Evolutionary conservation across 202 grass and related monocot species (phyloP).

Genomic region (Cymbopogon flexuosus): DNA sequence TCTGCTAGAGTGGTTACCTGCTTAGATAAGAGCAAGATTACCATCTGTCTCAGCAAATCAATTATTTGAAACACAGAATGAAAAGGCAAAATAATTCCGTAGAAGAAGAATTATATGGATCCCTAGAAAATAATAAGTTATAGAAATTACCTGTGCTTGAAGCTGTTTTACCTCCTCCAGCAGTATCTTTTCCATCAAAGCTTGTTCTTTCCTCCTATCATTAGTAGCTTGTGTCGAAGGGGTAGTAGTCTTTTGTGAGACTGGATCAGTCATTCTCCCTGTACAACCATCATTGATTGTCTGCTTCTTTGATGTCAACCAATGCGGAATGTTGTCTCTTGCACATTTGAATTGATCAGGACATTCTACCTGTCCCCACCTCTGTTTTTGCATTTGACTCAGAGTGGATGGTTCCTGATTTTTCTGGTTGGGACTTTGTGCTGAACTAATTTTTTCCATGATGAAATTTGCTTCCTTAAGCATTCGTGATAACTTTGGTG

Average conservation of each 20-base stretch:
- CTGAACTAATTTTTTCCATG: slow-evolving; percentile 42
- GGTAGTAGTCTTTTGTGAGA: slow-evolving; percentile 4
- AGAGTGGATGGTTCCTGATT: slow-evolving; percentile 16
- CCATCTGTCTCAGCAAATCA: not conserved
- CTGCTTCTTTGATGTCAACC: slow-evolving; percentile 36
- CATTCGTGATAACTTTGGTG: slow-evolving; percentile 66
- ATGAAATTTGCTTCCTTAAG: slow-evolving; percentile 67
- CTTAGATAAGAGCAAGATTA: slow-evolving; percentile 21
- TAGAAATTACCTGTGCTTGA: slow-evolving; percentile 56
- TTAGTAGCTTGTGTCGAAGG: slow-evolving; percentile 25
- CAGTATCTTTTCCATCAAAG: slow-evolving; percentile 60
- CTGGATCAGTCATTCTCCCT: slow-evolving; percentile 13
- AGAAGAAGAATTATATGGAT: not conserved
- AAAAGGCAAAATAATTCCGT: not conserved
- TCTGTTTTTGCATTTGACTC: slow-evolving; percentile 31
- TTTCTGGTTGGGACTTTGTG: slow-evolving; percentile 38
- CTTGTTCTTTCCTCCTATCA: slow-evolving; percentile 37
- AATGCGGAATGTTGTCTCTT: slow-evolving; percentile 35
- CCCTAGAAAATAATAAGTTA: not conserved
- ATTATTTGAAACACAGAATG: not conserved
- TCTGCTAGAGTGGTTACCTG: slow-evolving; percentile 63
- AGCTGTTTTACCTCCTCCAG: slow-evolving; percentile 60
- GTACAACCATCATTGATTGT: not conserved
- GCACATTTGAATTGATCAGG: slow-evolving; percentile 56
- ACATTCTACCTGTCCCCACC: slow-evolving; percentile 77